A percentile compares a stretch with the other conserved stretches of the same genome.
phyloP scores from a whole-genome alignment of 768 basidiomycete genomes.

The Kwoniella newhampshirensis region DNA sequence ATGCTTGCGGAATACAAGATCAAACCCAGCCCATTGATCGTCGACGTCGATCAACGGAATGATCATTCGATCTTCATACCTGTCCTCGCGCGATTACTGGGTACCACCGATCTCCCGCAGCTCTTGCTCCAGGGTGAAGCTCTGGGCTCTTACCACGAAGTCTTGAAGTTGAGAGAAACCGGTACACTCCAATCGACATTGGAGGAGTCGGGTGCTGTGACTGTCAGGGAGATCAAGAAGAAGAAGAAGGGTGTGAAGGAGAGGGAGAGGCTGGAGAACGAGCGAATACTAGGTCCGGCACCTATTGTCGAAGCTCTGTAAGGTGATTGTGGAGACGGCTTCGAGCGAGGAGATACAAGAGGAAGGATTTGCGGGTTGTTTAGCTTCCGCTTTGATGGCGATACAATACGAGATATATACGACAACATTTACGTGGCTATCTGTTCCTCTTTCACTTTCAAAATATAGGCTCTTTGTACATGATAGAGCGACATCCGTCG shows the following conservation, averaged over 20 bases:
- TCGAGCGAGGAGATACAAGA: too few species aligned
- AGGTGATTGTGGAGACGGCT: background rate
- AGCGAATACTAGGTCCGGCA: constrained; percentile 45
- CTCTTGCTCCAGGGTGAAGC: constrained; percentile 40
- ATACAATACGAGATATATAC: too few species aligned
- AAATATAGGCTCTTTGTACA: too few species aligned
- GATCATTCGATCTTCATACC: constrained; percentile 40
- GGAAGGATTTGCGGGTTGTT: too few species aligned
- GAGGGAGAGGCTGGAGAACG: constrained; percentile 46
- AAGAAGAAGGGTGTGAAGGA: constrained; percentile 50
- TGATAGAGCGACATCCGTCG: too few species aligned
- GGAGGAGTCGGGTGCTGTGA: constrained; percentile 31
- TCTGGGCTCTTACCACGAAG: constrained; percentile 42
- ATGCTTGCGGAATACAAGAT: constrained; percentile 47
- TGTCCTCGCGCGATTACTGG: constrained; percentile 40
- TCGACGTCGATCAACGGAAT: constrained; percentile 51
- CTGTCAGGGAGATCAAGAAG: constrained; percentile 37
- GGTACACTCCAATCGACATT: constrained; percentile 32
- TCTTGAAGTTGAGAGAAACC: constrained; percentile 36
- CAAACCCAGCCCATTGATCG: constrained; percentile 44
- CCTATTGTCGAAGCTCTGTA: constrained; percentile 43
- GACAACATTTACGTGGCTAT: too few species aligned
- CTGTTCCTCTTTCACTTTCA: too few species aligned
- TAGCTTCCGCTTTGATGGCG: too few species aligned
- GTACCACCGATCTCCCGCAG: constrained; percentile 43